Evolutionary conservation across 257 asterid species (phyloP).

Genomic region (Nyctanthes arbortristis): DNA sequence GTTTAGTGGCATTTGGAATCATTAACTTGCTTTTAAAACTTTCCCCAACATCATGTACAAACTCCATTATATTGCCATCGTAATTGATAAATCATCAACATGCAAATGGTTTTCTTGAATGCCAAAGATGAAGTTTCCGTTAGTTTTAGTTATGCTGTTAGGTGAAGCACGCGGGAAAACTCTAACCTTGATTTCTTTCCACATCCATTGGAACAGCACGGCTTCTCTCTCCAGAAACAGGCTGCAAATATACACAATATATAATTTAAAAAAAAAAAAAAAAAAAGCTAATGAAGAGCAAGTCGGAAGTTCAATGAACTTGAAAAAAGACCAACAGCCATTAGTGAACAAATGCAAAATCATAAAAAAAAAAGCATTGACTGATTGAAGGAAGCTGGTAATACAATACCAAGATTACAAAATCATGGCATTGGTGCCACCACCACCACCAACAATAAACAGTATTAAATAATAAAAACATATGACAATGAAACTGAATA

Average conservation of each 20-base stretch:
- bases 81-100: neutral
- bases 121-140: conserved; percentile 3
- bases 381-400: neutral
- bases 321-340: too few species aligned
- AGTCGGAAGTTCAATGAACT: neutral
- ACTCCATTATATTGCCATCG: neutral
- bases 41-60: neutral
- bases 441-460: too few species aligned
- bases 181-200: conserved; percentile 72
- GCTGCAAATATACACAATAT: conserved; percentile 46
- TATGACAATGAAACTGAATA: conserved; percentile 16
- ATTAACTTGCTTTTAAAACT: too few species aligned
- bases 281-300: conserved; percentile 2
- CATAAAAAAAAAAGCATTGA: neutral
- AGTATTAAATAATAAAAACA: conserved; percentile 11
- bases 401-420: neutral
- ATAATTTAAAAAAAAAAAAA: conserved; percentile 6
- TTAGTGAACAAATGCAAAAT: neutral
- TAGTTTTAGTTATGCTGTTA: neutral
- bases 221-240: conserved; percentile 79
- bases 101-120: neutral
- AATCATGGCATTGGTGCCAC: neutral
- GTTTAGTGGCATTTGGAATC: too few species aligned
- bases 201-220: conserved; percentile 57
- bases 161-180: conserved; percentile 1